phyloP scores from a whole-genome alignment of 1,139 yeast species.

The Magnusiomyces clavatus region DNA sequence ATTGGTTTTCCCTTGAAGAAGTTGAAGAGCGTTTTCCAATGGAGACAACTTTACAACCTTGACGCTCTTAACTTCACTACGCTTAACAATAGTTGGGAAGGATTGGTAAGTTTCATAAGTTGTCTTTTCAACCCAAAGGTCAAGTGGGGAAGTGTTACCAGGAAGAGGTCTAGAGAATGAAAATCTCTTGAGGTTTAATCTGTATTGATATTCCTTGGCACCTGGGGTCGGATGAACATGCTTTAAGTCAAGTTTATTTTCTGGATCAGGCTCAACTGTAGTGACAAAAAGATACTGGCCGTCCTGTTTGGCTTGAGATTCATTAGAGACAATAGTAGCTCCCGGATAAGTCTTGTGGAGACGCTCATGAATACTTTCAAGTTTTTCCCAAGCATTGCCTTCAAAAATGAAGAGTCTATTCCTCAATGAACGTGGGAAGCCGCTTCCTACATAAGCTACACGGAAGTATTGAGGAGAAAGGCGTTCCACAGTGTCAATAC shows the following conservation, averaged over 20 bases:
- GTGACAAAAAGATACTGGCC: slow-evolving; percentile 72
- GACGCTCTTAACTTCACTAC: slow-evolving; percentile 59
- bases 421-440: slow-evolving; percentile 72
- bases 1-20: slow-evolving; percentile 59
- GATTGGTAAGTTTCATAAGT: slow-evolving; percentile 67
- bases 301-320: slow-evolving; percentile 56
- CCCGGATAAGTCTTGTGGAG: slow-evolving; percentile 74
- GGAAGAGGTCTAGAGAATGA: slow-evolving; percentile 65
- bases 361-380: slow-evolving; percentile 75
- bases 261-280: slow-evolving; percentile 53
- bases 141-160: slow-evolving; percentile 64
- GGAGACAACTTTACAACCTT: slow-evolving; percentile 69
- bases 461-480: slow-evolving; percentile 68
- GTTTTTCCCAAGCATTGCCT: slow-evolving; percentile 82
- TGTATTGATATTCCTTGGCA: slow-evolving; percentile 26
- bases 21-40: slow-evolving; percentile 68
- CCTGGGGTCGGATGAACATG: slow-evolving; percentile 22
- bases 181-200: slow-evolving; percentile 63
- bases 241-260: slow-evolving; percentile 7
- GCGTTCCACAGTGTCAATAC: slow-evolving; percentile 64
- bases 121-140: slow-evolving; percentile 84
- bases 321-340: slow-evolving; percentile 62
- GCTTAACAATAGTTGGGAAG: slow-evolving; percentile 84
- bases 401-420: slow-evolving; percentile 76
- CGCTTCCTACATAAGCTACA: slow-evolving; percentile 75